phyloP scores from a whole-genome alignment of 2,329 filamentous ascomycete species.

The Venturia carpophila region DNA sequence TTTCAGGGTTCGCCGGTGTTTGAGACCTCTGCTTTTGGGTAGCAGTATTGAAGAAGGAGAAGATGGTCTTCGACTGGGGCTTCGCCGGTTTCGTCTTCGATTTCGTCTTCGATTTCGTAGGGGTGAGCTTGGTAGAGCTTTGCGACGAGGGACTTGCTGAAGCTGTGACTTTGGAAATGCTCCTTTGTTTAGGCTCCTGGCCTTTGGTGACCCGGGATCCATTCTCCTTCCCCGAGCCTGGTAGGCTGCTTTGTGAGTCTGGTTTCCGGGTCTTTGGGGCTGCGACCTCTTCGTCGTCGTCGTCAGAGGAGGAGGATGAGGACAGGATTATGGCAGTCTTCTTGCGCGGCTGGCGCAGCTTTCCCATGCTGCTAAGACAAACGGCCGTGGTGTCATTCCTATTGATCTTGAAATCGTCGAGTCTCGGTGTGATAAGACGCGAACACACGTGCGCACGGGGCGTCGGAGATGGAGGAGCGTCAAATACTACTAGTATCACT shows the following conservation, averaged over 20 bases:
- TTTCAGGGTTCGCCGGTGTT: slow-evolving; percentile 34
- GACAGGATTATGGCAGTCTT: slow-evolving; percentile 29
- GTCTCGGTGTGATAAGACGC: too few relatives aligned
- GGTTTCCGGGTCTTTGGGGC: not conserved
- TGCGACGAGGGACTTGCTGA: slow-evolving; percentile 10
- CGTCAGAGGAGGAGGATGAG: too few relatives aligned
- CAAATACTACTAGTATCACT: too few relatives aligned
- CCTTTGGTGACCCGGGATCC: not conserved
- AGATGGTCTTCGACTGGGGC: slow-evolving; percentile 6
- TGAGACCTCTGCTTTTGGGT: slow-evolving; percentile 36
- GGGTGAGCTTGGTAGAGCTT: not conserved
- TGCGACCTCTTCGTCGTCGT: slow-evolving; percentile 25
- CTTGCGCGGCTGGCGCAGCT: slow-evolving; percentile 27
- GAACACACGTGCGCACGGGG: too few relatives aligned
- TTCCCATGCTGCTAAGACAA: slow-evolving; percentile 30
- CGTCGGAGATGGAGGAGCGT: too few relatives aligned
- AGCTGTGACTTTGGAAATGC: not conserved
- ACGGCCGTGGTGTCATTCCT: not conserved
- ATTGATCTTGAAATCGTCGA: not conserved
- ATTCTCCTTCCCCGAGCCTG: slow-evolving; percentile 7
- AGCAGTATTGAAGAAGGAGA: slow-evolving; percentile 42
- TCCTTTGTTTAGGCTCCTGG: not conserved
- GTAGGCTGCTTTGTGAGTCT: not conserved
- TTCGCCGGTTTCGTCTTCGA: slow-evolving; percentile 1
- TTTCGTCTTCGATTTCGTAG: slow-evolving; percentile 6